Base-by-base conservation (phyloP, 768 basidiomycete genomes). In the Lactarius deliciosus region DNA sequence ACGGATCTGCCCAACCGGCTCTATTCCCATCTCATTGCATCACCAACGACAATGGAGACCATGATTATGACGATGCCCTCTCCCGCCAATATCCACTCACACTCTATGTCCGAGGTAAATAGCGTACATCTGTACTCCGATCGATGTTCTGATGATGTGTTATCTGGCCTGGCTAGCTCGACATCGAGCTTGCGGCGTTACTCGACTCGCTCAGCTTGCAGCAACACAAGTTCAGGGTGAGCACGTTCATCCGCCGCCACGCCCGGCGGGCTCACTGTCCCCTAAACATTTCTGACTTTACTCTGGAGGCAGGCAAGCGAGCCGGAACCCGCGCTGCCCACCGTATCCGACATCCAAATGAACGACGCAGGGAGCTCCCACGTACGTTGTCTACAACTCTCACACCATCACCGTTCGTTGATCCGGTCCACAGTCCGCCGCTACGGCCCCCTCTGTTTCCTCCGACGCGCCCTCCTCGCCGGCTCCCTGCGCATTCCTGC, bases 401-500 rank as follows among this genome's bases (percentile, higher is more conserved):
- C 10, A 47, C 7, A 15, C 10, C 9, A 40, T 16, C 0, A 15
- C 22, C 25, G 5, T 28, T 7, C 50, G 22, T 11, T 50, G 13
- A 53, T 15, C 20, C n/a, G 22, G n/a, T 15, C 5, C 25, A 15
- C 25, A 70, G 70, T 65, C 68, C 65, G 70, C 5, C 68, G 64
- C 65, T 62, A 63, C 63, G 68, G 70, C 40, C 62, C 69, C 70
- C 70, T 71, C 70, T 41, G 53, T 25, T 67, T 71, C 68, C 61
- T 71, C 64, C 62, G 70, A 56, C 70, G 68, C 38, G 50, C 54
- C 56, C 50, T 60, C 50, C 20, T 54, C 63, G 28, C 47, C 55
- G 10, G 40, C 5, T 1, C 65, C 65, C 69, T 78, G 77, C 74
- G 74, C 72, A 22, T 72, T 76, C 65, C 74, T 78, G 50, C 73